Percentiles rank a stretch among this genome's conserved stretches.
Conservation (phyloP, 2,329 filamentous ascomycete genomes). For the Dothideomycetes sp. region DNA sequence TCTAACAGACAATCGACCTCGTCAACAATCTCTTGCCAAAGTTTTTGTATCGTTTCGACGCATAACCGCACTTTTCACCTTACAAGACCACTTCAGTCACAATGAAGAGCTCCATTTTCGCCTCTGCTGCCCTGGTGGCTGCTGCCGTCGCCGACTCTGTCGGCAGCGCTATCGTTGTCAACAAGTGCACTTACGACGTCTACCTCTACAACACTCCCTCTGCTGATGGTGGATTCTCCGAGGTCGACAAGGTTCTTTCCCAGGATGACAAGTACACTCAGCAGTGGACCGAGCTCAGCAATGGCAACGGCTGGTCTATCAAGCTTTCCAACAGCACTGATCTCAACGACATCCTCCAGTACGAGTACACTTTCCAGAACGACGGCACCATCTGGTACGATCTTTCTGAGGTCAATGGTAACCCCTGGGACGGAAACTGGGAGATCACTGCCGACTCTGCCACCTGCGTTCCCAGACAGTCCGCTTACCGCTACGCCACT, state of each 20-base stretch:
- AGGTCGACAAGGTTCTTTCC: constrained; percentile 15
- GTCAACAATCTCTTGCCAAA: constrained; percentile 15
- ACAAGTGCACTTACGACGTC: constrained; percentile 22
- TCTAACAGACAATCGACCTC: constrained; percentile 10
- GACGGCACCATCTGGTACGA: constrained; percentile 27
- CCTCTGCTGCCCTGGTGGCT: constrained; percentile 15
- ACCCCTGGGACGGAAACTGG: constrained; percentile 26
- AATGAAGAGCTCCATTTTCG: constrained; percentile 17
- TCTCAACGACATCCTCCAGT: constrained; percentile 23
- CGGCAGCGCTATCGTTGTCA: constrained; percentile 20
- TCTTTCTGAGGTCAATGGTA: constrained; percentile 25
- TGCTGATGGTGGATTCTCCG: constrained; percentile 14
- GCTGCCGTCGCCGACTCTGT: constrained; percentile 10
- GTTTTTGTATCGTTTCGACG: background rate
- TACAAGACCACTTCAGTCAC: constrained; percentile 10
- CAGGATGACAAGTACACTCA: constrained; percentile 19
- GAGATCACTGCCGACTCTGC: constrained; percentile 19
- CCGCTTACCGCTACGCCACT: constrained; percentile 26
- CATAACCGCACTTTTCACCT: constrained; percentile 1
- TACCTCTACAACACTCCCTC: constrained; percentile 20
- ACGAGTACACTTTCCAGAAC: constrained; percentile 27
- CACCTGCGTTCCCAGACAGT: constrained; percentile 20
- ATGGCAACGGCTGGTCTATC: constrained; percentile 25
- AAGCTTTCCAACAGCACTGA: constrained; percentile 22
- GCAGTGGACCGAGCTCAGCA: constrained; percentile 22